These are phyloP conservation scores for Porphyrellus cyaneotinctus DNA, from an alignment of 768 basidiomycete species.

Conservation along the genomic window DNA sequence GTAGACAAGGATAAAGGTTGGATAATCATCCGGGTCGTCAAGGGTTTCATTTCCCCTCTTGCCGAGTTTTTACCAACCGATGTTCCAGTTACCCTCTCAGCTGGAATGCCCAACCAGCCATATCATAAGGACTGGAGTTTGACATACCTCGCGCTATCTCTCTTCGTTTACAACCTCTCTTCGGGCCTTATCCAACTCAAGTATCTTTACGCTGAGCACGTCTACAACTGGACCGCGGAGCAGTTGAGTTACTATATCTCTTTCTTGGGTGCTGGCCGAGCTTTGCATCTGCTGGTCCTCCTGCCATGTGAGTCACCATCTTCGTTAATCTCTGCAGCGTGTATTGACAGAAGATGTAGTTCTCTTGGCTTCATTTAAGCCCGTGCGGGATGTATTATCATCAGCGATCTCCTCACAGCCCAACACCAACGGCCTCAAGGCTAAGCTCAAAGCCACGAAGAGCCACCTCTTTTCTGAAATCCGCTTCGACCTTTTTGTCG, in stretches of 20 bases:
- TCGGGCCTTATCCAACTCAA: conserved; percentile 72
- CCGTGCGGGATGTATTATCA: conserved; percentile 22
- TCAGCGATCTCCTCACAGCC: conserved; percentile 4
- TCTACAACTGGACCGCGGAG: conserved; percentile 64
- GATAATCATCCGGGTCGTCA: conserved; percentile 27
- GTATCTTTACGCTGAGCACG: conserved; percentile 73
- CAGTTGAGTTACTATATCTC: conserved; percentile 77
- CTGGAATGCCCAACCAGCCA: conserved; percentile 61
- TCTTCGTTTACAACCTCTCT: conserved; percentile 64
- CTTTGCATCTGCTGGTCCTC: conserved; percentile 60
- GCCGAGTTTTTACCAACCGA: conserved; percentile 62
- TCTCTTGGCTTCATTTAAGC: conserved; percentile 59
- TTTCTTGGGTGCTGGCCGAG: conserved; percentile 59
- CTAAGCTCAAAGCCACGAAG: conserved; percentile 44
- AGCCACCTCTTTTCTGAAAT: conserved; percentile 56
- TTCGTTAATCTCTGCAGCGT: conserved; percentile 31
- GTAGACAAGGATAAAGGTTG: conserved; percentile 6
- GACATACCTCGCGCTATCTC: conserved; percentile 57
- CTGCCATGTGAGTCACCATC: conserved; percentile 53
- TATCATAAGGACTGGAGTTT: conserved; percentile 66
- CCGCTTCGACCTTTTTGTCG: conserved; percentile 64
- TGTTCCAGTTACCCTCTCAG: conserved; percentile 37
- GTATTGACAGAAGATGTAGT: conserved; percentile 38
- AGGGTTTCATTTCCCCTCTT: conserved; percentile 58
- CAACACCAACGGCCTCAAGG: conserved; percentile 16